These are phyloP conservation scores for Moesziomyces sp. DNA, from an alignment of 1,284 basidiomycete species.

Conservation along the genomic window DNA sequence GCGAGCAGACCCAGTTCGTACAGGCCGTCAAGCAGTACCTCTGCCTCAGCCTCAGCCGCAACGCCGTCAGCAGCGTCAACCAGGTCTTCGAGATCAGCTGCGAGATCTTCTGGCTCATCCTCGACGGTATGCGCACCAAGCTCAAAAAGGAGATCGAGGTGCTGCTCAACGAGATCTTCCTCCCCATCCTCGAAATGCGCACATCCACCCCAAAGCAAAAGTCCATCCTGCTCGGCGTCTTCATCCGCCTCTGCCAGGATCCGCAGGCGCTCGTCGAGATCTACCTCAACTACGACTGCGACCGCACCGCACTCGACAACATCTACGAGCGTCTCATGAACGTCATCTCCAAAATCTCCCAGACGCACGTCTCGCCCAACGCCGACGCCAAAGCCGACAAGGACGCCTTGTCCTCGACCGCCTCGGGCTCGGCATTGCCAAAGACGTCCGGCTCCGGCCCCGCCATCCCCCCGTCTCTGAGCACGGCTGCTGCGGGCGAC, in stretches of 20 bases:
- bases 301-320: conserved; percentile 66
- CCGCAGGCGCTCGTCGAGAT: conserved; percentile 67
- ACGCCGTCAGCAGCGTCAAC: conserved; percentile 92
- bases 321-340: conserved; percentile 68
- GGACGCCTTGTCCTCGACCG: conserved; percentile 21
- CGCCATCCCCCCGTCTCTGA: conserved; percentile 49
- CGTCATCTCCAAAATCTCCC: conserved; percentile 60
- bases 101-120: conserved; percentile 97
- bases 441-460: conserved; percentile 30
- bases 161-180: conserved; percentile 96
- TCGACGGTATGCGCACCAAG: conserved; percentile 92
- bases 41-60: conserved; percentile 90
- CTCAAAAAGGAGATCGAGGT: conserved; percentile 99
- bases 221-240: conserved; percentile 60
- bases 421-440: conserved; percentile 13
- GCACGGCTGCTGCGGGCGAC: conserved; percentile 42
- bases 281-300: conserved; percentile 68
- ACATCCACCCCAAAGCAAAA: conserved; percentile 87
- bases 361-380: conserved; percentile 45
- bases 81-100: conserved; percentile 98
- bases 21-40: conserved; percentile 71
- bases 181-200: conserved; percentile 98
- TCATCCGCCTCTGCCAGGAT: conserved; percentile 64
- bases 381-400: conserved; percentile 36
- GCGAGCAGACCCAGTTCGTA: conserved; percentile 66